Conservation (phyloP, 371 early-diverging fungal genomes). For the Mucor piriformis region DNA sequence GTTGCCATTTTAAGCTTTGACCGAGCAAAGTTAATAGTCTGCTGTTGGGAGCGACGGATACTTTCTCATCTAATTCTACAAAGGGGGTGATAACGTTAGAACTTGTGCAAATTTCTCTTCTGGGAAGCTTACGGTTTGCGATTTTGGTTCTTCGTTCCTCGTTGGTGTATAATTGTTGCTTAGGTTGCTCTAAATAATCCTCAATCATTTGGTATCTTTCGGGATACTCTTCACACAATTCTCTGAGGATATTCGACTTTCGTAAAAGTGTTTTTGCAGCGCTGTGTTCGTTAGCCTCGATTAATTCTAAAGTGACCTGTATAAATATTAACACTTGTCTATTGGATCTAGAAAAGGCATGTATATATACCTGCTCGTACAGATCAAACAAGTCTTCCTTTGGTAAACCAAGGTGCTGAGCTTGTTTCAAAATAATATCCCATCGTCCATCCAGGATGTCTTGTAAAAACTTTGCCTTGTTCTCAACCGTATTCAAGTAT, state of each 20-base stretch:
- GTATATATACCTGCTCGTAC: slow-evolving; percentile 79
- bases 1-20: slow-evolving; percentile 87
- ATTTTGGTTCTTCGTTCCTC: slow-evolving; percentile 68
- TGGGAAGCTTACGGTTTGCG: slow-evolving; percentile 13
- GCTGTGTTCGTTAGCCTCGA: slow-evolving; percentile 79
- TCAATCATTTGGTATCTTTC: slow-evolving; percentile 86
- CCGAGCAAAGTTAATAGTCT: slow-evolving; percentile 81
- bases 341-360: no score
- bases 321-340: no score
- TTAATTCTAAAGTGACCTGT: slow-evolving; percentile 83
- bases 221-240: slow-evolving; percentile 69
- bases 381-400: slow-evolving; percentile 75
- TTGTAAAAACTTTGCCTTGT: slow-evolving; percentile 64
- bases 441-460: slow-evolving; percentile 83
- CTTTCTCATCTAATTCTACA: slow-evolving; percentile 28
- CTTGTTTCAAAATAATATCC: slow-evolving; percentile 83
- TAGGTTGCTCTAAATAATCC: slow-evolving; percentile 67
- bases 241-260: slow-evolving; percentile 85
- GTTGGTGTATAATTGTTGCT: slow-evolving; percentile 55
- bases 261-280: slow-evolving; percentile 87
- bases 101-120: no score
- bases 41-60: slow-evolving; percentile 29
- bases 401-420: slow-evolving; percentile 69
- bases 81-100: no score
- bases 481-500: slow-evolving; percentile 83